Conservation (phyloP, 2,329 filamentous ascomycete species). For the Aspergillus novoparasiticus region DNA sequence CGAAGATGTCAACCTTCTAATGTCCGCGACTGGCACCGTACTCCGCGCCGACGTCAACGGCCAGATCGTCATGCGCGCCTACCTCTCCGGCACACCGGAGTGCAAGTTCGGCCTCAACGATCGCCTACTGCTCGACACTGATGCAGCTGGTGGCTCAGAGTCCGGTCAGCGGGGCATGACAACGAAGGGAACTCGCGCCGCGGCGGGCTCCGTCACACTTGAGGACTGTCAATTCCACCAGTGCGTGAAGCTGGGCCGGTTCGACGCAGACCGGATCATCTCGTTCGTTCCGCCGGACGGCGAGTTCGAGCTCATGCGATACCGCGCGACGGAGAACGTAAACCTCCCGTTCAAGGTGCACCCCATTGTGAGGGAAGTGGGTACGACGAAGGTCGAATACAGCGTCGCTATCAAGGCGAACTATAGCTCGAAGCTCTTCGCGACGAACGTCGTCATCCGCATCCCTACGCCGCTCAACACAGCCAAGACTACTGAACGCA, state of each 20-base stretch:
- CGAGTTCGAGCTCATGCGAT: constrained; percentile 98
- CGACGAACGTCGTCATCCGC: constrained; percentile 90
- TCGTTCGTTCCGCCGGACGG: constrained; percentile 96
- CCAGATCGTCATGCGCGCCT: constrained; percentile 98
- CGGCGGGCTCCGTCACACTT: constrained; percentile 89
- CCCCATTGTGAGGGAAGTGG: constrained; percentile 96
- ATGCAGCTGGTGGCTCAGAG: constrained; percentile 72
- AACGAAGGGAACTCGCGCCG: constrained; percentile 90
- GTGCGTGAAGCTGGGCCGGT: constrained; percentile 95
- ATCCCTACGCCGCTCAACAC: constrained; percentile 97
- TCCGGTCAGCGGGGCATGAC: constrained; percentile 50
- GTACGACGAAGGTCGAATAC: constrained; percentile 97
- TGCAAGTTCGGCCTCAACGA: constrained; percentile 99
- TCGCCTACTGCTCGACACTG: constrained; percentile 82
- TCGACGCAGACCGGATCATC: constrained; percentile 95
- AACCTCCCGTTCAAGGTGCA: constrained; percentile 99
- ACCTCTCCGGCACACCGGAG: constrained; percentile 92
- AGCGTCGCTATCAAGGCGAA: constrained; percentile 97
- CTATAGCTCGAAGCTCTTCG: constrained; percentile 93
- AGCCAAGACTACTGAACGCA: constrained; percentile 87
- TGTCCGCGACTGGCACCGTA: constrained; percentile 96
- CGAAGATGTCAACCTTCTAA: constrained; percentile 96
- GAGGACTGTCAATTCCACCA: constrained; percentile 99
- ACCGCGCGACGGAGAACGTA: constrained; percentile 96
- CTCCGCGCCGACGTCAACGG: constrained; percentile 94